Conservation (phyloP, 768 basidiomycete genomes). For the Galerina marginata region DNA sequence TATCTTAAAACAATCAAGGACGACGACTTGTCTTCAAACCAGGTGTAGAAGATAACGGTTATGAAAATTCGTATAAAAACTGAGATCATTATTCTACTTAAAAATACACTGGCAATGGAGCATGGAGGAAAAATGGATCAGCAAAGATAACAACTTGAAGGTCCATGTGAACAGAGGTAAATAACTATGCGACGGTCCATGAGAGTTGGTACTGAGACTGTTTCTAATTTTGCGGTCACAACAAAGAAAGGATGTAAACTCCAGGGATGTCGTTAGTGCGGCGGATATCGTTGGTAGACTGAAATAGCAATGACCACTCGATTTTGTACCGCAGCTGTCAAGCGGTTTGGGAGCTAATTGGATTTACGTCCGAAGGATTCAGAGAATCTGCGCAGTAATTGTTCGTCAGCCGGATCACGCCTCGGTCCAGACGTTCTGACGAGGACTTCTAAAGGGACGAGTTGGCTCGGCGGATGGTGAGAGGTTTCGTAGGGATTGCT, state of each 20-base stretch:
- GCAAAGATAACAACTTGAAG: slow-evolving; percentile 6
- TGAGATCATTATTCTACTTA: slow-evolving; percentile 20
- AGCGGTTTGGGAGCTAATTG: neutral
- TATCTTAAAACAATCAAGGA: neutral
- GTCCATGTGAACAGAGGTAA: slow-evolving; percentile 20
- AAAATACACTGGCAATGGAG: slow-evolving; percentile 24
- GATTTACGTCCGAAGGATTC: slow-evolving; percentile 15
- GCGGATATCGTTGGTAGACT: neutral
- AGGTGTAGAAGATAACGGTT: neutral
- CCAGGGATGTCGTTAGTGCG: slow-evolving; percentile 8
- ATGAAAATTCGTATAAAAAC: neutral
- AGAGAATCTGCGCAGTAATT: slow-evolving; percentile 62
- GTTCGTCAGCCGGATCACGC: slow-evolving; percentile 70
- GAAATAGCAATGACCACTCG: neutral
- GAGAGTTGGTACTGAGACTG: slow-evolving; percentile 11
- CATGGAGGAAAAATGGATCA: slow-evolving; percentile 6
- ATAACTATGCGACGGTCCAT: slow-evolving; percentile 17
- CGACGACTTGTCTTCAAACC: slow-evolving; percentile 3
- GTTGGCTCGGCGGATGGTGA: slow-evolving; percentile 33
- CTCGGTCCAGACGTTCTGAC: slow-evolving; percentile 57
- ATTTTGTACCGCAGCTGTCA: slow-evolving; percentile 9
- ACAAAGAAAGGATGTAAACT: neutral
- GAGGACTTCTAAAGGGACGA: slow-evolving; percentile 71
- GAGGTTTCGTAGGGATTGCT: slow-evolving; percentile 33
- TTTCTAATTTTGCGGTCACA: slow-evolving; percentile 17